Base-by-base conservation (phyloP, 768 basidiomycete genomes). In the Termitomyces titanicus region DNA sequence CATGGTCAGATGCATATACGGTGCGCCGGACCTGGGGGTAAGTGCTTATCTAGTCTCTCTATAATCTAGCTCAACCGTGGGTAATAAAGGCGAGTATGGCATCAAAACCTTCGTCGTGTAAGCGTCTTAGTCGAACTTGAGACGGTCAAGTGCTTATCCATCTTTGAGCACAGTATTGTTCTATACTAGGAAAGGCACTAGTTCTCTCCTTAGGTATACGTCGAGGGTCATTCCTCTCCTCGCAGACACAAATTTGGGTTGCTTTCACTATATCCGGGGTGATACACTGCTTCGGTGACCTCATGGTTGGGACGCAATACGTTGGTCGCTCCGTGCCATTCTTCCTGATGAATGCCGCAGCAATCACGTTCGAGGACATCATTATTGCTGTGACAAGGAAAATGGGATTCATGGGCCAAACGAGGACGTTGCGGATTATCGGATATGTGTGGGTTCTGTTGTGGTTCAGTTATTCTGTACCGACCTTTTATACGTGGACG, bases 91-190 rank as follows among this genome's bases (percentile, higher is more conserved):
- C 50, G 50, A 29, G 50, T 51, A 12, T 51, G 50, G 50, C 50
- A 51, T 33, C 50, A 51, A 33, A 29, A 51, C 27, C 50, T 51
- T 18, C 50, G 50, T 40, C 50, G 50, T 20, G 50, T 51, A 42
- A 51, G 50, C 3, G 4, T 39, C 38, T 39, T 39, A 29, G 29
- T 38, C 39, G 20, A 48, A 38, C 13, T 49, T n/a, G 2, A 48
- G 43, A 22, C 13, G 22, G 3, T 29, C 29, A 29, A 29, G 29
- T 39, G 15, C n/a, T 47, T 31, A 10, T 33, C 17, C 12, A 17
- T 20, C 22, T 35, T 18, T 27, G 17, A 39, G 38, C 5, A 24
- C 18, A 51, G 50, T 51, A 27, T 18, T 29, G 8, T 22, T 42
- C 25, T 31, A 9, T 51, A 5, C 18, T 42, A 6, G 50, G 50